Evolutionary conservation across 2,329 filamentous ascomycete species (phyloP), one percentile per base, ranked within the genome.

Genomic region (Coniella lustricola): DNA sequence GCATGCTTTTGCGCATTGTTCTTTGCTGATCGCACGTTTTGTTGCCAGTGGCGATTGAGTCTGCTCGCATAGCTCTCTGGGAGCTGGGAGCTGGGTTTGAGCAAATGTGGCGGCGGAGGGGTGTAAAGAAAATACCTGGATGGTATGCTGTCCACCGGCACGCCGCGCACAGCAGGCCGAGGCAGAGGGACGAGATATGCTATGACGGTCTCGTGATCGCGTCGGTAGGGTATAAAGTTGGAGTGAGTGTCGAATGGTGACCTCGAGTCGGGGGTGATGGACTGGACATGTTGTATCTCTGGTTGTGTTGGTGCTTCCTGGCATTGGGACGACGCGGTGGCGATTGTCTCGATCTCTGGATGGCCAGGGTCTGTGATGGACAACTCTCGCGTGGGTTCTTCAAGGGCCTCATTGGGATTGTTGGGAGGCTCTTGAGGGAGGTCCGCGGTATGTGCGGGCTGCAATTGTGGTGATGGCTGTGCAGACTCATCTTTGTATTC

Each of bases 161-260:
- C 34, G 34, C 44, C 44, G 29, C 44, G 49, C 4, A 48, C 21
- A 12, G 18, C 39, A 29, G 44, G 49, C 33, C 17, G 40, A 14
- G 49, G 44, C 2, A 51, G 39, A 17, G 49, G 44, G 0, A 51
- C 39, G 4, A 51, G 49, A n/a, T 48, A 51, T 1, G 44, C 44
- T 32, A 48, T 48, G 25, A 51, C 44, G 2, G 45, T 44, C 39
- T 48, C 39, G 3, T 33, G 3, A 34, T 40, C 21, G 16, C 49
- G 49, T 7, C 49, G 44, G 31, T 51, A 51, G 25, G 44, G 33
- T n/a, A 51, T 42, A 4, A 40, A 39, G 18, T 51, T 51, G 34
- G 21, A 38, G 7, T 20, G 34, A 7, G 10, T 18, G 21, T 37
- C 33, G 7, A 31, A 16, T 18, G 22, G 40, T 17, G 16, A 25